Evolutionary conservation across 1,284 basidiomycete species (phyloP).

Genomic region (Tilletia horrida): DNA sequence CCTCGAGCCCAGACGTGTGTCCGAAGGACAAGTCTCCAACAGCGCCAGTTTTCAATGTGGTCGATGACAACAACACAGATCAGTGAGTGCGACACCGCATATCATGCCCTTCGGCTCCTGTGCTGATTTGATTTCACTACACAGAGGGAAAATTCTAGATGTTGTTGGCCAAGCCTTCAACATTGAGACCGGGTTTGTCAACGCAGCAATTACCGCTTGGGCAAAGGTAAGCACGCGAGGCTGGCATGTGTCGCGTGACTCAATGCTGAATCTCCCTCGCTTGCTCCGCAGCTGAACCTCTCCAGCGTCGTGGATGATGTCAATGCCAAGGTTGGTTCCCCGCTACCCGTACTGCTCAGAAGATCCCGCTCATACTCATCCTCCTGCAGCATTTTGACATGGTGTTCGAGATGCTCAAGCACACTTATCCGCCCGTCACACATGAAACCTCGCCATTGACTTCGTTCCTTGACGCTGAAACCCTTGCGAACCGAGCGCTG

Average conservation of each 20-base stretch:
- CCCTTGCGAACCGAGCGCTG: conserved; percentile 30
- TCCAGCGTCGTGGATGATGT: conserved; percentile 33
- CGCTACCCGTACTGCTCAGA: background rate
- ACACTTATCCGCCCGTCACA: conserved; percentile 23
- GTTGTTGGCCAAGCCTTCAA: conserved; percentile 28
- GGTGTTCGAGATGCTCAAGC: conserved; percentile 23
- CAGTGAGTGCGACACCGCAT: conserved; percentile 17
- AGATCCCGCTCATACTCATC: background rate
- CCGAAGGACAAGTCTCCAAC: conserved; percentile 29
- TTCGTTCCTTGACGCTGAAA: conserved; percentile 27
- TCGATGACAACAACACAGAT: conserved; percentile 36
- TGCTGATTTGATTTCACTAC: background rate
- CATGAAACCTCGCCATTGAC: conserved; percentile 14
- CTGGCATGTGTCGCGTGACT: background rate
- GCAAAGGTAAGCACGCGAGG: conserved; percentile 18
- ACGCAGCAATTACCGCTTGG: conserved; percentile 35
- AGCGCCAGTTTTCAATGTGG: conserved; percentile 42
- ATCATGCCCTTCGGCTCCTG: background rate
- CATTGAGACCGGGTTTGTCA: conserved; percentile 37
- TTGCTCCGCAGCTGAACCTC: conserved; percentile 20
- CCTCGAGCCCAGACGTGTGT: conserved; percentile 27
- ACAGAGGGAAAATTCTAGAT: conserved; percentile 30
- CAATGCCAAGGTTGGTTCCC: conserved; percentile 32
- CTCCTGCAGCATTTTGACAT: conserved; percentile 27
- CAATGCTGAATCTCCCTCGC: background rate